These are phyloP conservation scores for Globisporangium viniferum DNA, from an alignment of 352 stramenopile genomes.

Conservation along the genomic window DNA sequence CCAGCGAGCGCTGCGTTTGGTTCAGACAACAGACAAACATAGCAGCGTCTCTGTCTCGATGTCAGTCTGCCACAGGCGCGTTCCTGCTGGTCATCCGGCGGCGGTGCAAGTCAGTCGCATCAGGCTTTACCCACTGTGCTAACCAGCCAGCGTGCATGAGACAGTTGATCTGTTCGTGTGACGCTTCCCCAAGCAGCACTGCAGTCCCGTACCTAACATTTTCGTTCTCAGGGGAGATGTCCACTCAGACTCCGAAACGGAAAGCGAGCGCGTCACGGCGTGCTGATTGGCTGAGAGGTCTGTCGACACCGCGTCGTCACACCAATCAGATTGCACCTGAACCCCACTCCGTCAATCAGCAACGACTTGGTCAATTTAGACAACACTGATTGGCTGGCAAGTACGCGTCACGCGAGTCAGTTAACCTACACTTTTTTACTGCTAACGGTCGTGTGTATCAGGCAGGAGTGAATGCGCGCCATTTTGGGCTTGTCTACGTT, in stretches of 20 bases:
- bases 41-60: constrained; percentile 4
- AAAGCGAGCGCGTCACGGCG: constrained; percentile 1
- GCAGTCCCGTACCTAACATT: neutral
- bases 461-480: neutral
- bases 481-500: constrained; percentile 7
- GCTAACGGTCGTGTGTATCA: constrained; percentile 5
- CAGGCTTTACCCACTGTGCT: neutral
- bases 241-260: neutral
- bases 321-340: constrained; percentile 4
- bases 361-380: neutral
- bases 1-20: neutral
- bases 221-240: constrained; percentile 3
- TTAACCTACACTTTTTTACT: constrained; percentile 13
- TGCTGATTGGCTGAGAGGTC: neutral
- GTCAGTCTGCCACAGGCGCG: constrained; percentile 7
- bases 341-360: neutral
- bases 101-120: neutral
- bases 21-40: no score
- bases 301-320: constrained; percentile 7
- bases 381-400: neutral
- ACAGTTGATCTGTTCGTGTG: constrained; percentile 14
- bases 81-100: constrained; percentile 9
- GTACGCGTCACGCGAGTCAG: constrained; percentile 9
- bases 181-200: constrained; percentile 17
- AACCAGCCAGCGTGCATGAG: constrained; percentile 11